Evolutionary conservation across 2,329 filamentous ascomycete species (phyloP).

Genomic region (Colletotrichum truncatum): DNA sequence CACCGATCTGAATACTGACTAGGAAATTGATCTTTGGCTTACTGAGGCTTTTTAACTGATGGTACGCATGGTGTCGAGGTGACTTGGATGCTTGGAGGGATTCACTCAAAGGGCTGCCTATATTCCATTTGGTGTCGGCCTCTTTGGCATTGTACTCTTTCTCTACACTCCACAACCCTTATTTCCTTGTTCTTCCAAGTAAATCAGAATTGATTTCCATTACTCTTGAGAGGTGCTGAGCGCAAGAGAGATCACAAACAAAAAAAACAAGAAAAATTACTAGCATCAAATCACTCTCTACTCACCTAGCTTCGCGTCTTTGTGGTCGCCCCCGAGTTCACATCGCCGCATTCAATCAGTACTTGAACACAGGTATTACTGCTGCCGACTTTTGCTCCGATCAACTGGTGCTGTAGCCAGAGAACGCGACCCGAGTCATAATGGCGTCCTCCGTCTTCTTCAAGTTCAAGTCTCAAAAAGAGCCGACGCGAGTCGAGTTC

Average conservation of each 20-base stretch:
- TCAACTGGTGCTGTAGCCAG: constrained; percentile 12
- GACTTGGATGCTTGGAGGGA: constrained; percentile 33
- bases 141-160: constrained; percentile 37
- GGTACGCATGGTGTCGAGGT: constrained; percentile 31
- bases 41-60: constrained; percentile 30
- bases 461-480: constrained; percentile 99
- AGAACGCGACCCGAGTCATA: constrained; percentile 41
- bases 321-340: constrained; percentile 15
- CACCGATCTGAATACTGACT: constrained; percentile 14
- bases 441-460: constrained; percentile 99
- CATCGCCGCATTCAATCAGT: constrained; percentile 7
- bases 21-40: constrained; percentile 16
- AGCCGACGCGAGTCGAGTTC: constrained; percentile 92
- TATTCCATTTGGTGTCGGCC: constrained; percentile 32
- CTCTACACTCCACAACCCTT: constrained; percentile 29
- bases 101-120: constrained; percentile 33
- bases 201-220: constrained; percentile 65
- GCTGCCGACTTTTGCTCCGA: constrained; percentile 9
- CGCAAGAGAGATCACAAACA: constrained; percentile 33
- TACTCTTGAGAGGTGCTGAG: constrained; percentile 43
- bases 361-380: neutral
- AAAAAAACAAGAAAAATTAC: constrained; percentile 35
- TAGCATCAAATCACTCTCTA: constrained; percentile 31
- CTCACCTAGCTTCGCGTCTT: constrained; percentile 26
- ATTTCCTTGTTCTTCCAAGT: constrained; percentile 41